Percentiles rank a stretch among this genome's conserved stretches.
Conservation (phyloP, 495 filamentous ascomycete species). For the Xylaria bambusicola region DNA sequence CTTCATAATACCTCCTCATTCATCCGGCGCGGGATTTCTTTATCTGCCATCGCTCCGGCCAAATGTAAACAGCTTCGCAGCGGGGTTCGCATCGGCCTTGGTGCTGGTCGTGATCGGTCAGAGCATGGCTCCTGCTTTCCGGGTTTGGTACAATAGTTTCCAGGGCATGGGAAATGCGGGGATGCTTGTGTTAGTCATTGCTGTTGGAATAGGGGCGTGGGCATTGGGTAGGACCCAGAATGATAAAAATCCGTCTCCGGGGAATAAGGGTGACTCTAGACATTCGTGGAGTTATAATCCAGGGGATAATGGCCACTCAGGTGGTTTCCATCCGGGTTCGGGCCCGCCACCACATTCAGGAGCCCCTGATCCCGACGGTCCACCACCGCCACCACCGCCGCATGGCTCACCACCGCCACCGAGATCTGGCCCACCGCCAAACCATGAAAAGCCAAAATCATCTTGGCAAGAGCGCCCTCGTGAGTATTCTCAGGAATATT, state of each 20-base stretch:
- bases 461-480: conserved; percentile 48
- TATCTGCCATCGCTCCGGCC: conserved; percentile 88
- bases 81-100: conserved; percentile 75
- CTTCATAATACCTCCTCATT: conserved; percentile 95
- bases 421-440: conserved; percentile 34
- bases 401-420: conserved; percentile 39
- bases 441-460: conserved; percentile 37
- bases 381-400: conserved; percentile 43
- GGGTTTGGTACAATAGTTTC: conserved; percentile 66
- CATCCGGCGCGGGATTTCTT: conserved; percentile 84
- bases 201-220: conserved; percentile 76
- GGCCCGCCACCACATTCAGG: conserved; percentile 25
- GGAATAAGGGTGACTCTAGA: conserved; percentile 33
- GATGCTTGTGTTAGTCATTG: conserved; percentile 61
- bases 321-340: conserved; percentile 23
- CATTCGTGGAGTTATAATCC: conserved; percentile 28
- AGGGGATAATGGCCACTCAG: conserved; percentile 24
- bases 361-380: conserved; percentile 32
- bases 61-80: conserved; percentile 86
- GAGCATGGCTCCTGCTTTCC: conserved; percentile 67
- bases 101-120: conserved; percentile 65
- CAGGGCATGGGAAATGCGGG: conserved; percentile 62
- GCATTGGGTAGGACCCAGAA: conserved; percentile 67
- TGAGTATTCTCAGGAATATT: conserved; percentile 13
- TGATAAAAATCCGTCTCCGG: conserved; percentile 38